These are phyloP conservation scores for Bacidia rubella DNA, from an alignment of 495 filamentous ascomycete species.

Conservation along the genomic window DNA sequence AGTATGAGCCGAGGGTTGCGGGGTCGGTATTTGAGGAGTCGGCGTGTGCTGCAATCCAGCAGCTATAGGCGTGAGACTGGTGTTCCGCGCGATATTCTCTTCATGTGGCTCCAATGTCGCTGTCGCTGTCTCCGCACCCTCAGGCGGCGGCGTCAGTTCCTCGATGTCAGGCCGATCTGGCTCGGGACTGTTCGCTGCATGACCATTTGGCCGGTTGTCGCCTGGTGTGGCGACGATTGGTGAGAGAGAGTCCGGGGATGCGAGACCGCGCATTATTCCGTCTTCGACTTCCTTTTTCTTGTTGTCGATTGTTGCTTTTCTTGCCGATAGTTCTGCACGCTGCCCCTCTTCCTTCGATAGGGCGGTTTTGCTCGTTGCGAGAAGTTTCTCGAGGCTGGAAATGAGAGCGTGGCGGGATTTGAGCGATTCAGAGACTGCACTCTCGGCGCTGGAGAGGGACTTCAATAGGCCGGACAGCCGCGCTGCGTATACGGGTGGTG, in stretches of 20 bases:
- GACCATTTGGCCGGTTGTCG: slow-evolving; percentile 29
- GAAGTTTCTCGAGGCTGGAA: slow-evolving; percentile 64
- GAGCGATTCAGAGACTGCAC: slow-evolving; percentile 77
- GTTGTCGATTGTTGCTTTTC: slow-evolving; percentile 51
- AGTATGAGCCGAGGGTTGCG: slow-evolving; percentile 12
- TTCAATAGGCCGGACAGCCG: slow-evolving; percentile 78
- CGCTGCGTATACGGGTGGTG: slow-evolving; percentile 81
- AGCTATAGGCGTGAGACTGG: background rate
- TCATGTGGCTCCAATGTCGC: background rate
- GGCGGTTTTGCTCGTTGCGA: slow-evolving; percentile 58
- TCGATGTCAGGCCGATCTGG: slow-evolving; percentile 63
- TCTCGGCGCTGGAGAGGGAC: slow-evolving; percentile 78
- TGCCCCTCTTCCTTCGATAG: slow-evolving; percentile 54
- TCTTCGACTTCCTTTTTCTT: slow-evolving; percentile 81
- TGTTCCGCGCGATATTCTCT: too few relatives aligned
- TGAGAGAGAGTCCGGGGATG: slow-evolving; percentile 31
- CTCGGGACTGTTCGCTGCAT: slow-evolving; percentile 27
- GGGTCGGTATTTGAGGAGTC: background rate
- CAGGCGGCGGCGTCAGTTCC: slow-evolving; percentile 59
- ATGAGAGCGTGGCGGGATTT: slow-evolving; percentile 71
- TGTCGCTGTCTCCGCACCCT: slow-evolving; percentile 28
- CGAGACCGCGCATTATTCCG: slow-evolving; percentile 66
- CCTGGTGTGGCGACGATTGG: background rate
- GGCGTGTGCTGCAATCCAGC: background rate
- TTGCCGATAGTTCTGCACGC: slow-evolving; percentile 41